Evolutionary conservation across 768 basidiomycete genomes (phyloP), one percentile per base, ranked within the genome.

Genomic region (Mycena vulgaris): DNA sequence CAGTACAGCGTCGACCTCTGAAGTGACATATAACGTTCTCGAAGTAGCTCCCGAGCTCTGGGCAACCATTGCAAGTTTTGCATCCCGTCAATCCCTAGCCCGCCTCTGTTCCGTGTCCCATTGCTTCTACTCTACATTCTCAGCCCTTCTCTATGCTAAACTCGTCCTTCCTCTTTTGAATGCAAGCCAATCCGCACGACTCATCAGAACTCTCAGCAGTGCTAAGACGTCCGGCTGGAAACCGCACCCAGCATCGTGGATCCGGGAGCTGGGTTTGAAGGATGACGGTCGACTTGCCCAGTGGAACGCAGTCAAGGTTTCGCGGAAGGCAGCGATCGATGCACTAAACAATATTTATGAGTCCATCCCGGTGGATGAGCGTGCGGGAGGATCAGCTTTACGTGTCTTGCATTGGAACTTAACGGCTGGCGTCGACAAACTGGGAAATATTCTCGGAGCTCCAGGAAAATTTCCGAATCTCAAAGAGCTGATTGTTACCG

Each of bases 51-150:
- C 31, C 4, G 71, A 72, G 9, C 51, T 72, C 5, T 68, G 58
- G 57, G 17, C 42, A 16, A 57, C 62, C 25, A 60, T 72, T 23
- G 66, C 57, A 0, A 14, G 39, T 31, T 68, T 60, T 19, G 37
- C 62, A 8, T 47, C 66, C 19, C 48, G 71, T 13, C 31, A 64
- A 53, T 60, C 63, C 23, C 25, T 72, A 5, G 62, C 63, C 5
- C 35, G 31, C 27, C 57, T 72, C 17, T 72, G 66, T 39, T 30
- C 25, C 51, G 66, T 72, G 6, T 68, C 66, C n/a, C 71, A 30
- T 21, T 37, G 31, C 35, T 67, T 65, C 21, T 33, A 23, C 51
- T 30, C 51, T 6, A 11, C 27, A 3, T 65, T 72, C 30, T 42
- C 55, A 5, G 17, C 58, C 6, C 30, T 47, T 4, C 63, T 72